A percentile compares a stretch with the other conserved stretches of the same genome.
phyloP scores from a whole-genome alignment of 2,329 filamentous ascomycete genomes.

The Botrytis byssoidea region DNA sequence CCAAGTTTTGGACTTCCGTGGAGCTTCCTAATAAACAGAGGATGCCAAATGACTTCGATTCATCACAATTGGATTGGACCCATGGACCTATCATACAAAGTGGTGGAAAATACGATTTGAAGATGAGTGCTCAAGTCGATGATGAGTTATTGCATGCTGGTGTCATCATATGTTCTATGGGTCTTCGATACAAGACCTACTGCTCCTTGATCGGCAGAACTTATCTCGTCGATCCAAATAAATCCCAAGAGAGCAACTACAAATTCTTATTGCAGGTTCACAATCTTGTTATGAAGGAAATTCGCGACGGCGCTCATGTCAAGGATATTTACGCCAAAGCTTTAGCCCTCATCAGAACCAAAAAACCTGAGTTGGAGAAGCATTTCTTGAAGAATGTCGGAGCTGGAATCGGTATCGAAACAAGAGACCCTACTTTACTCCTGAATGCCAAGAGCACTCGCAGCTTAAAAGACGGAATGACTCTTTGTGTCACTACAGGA shows the following conservation, averaged over 20 bases:
- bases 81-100: slow-evolving; percentile 90
- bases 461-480: slow-evolving; percentile 93
- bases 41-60: slow-evolving; percentile 82
- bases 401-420: slow-evolving; percentile 89
- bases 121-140: slow-evolving; percentile 74
- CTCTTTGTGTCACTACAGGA: slow-evolving; percentile 83
- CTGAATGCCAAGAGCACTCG: slow-evolving; percentile 85
- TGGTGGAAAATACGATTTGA: slow-evolving; percentile 91
- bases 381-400: slow-evolving; percentile 93
- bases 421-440: slow-evolving; percentile 76
- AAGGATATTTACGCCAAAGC: slow-evolving; percentile 95
- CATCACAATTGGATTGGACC: slow-evolving; percentile 89
- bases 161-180: slow-evolving; percentile 89
- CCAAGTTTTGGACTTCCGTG: slow-evolving; percentile 86
- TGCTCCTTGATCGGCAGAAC: slow-evolving; percentile 89
- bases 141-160: slow-evolving; percentile 83
- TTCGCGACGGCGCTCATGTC: slow-evolving; percentile 79
- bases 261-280: slow-evolving; percentile 83
- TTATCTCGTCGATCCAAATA: slow-evolving; percentile 95
- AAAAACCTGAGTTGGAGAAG: slow-evolving; percentile 93
- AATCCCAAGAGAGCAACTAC: slow-evolving; percentile 91
- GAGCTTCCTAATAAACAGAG: slow-evolving; percentile 69
- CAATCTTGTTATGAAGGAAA: slow-evolving; percentile 84
- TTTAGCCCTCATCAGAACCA: slow-evolving; percentile 72
- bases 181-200: slow-evolving; percentile 93